These are phyloP conservation scores for Graphiopsis chlorocephala DNA, from an alignment of 2,329 filamentous ascomycete genomes.

Conservation along the genomic window DNA sequence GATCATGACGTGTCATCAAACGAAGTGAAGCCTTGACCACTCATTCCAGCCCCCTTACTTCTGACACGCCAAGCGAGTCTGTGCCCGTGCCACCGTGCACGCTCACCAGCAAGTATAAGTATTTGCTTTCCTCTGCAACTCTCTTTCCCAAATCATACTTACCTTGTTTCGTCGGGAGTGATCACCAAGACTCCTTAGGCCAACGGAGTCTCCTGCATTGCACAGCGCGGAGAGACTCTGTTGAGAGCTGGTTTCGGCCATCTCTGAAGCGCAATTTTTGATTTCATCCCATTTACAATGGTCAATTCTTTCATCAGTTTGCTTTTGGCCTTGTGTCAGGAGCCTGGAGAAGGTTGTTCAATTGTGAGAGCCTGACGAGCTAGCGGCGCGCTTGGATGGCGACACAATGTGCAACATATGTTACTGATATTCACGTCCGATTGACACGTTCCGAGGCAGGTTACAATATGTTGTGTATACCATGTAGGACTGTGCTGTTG, in stretches of 20 bases:
- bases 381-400: not conserved
- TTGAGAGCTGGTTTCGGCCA: conserved; percentile 11
- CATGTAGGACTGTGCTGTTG: not conserved
- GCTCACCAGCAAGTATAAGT: not conserved
- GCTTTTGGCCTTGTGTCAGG: not conserved
- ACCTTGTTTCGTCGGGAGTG: conserved; percentile 7
- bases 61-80: not conserved
- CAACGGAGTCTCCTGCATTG: conserved; percentile 13
- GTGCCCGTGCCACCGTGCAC: not conserved
- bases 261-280: conserved; percentile 1
- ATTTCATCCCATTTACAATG: not conserved
- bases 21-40: not conserved
- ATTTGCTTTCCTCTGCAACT: not conserved
- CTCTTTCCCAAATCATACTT: conserved; percentile 3
- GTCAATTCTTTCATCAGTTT: conserved; percentile 4
- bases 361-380: not conserved
- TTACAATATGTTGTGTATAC: not conserved
- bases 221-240: conserved; percentile 20
- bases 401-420: not conserved
- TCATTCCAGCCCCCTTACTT: not conserved
- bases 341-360: conserved; percentile 4
- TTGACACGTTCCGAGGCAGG: not conserved
- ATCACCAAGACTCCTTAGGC: conserved; percentile 15
- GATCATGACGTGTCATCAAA: too few relatives aligned
- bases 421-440: rapidly evolving